Percentiles rank a stretch among this genome's conserved stretches.
Evolutionary conservation across 2,329 filamentous ascomycete genomes (phyloP).

Genomic region (Triangularia setosa): DNA sequence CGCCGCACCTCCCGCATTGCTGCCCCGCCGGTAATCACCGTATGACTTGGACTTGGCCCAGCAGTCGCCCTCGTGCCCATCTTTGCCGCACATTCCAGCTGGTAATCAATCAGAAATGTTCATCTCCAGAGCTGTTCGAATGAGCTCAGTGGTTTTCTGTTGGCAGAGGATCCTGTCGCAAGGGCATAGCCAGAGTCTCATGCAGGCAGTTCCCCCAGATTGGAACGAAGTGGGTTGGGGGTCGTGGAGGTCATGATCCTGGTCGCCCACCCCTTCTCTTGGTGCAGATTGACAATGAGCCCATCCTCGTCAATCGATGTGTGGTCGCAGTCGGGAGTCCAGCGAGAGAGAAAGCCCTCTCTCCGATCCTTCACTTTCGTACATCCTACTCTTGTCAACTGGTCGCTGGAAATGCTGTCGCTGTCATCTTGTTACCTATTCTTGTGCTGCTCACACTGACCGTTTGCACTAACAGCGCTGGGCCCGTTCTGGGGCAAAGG

Average conservation of each 20-base stretch:
- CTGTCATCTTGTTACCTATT: neutral
- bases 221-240: neutral
- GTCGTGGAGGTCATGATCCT: slow-evolving; percentile 17
- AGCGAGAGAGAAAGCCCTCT: neutral
- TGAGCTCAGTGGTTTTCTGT: no score
- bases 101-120: neutral
- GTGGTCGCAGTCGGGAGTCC: slow-evolving; percentile 5
- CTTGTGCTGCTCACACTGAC: neutral
- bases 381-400: neutral
- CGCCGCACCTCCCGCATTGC: slow-evolving; percentile 15
- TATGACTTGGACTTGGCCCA: slow-evolving; percentile 12
- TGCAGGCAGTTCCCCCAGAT: neutral
- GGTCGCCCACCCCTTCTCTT: slow-evolving; percentile 18
- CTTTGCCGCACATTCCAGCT: slow-evolving; percentile 5
- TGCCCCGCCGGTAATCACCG: slow-evolving; percentile 20
- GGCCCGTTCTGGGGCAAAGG: slow-evolving; percentile 14
- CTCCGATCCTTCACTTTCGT: neutral
- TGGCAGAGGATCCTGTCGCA: neutral
- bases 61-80: neutral
- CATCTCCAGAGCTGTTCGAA: neutral
- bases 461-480: slow-evolving; percentile 22
- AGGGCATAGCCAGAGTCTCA: neutral
- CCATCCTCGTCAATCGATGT: slow-evolving; percentile 13
- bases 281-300: slow-evolving; percentile 14
- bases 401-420: neutral